Conservation (phyloP, 31 red algal species). For the Endocladia muricata region DNA sequence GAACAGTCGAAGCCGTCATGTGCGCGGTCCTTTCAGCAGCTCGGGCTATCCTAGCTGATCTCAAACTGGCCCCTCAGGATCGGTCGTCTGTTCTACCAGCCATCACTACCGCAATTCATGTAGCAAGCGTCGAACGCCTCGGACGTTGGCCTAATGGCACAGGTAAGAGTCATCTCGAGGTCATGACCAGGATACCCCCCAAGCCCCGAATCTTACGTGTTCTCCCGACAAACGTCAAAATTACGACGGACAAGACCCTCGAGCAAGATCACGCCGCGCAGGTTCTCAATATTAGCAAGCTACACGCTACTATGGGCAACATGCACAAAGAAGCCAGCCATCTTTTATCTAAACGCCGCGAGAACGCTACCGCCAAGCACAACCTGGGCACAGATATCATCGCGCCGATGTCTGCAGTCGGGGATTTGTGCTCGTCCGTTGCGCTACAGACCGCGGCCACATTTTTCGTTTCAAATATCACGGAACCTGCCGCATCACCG, state of each 20-base stretch:
- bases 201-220: neutral
- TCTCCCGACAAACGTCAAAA: neutral
- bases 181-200: conserved; percentile 15
- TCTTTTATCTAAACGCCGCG: neutral
- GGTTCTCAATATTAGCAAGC: neutral
- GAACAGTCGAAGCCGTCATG: neutral
- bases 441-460: conserved; percentile 15
- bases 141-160: neutral
- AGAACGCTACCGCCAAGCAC: neutral
- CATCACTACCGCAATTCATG: conserved; percentile 7
- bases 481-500: conserved; percentile 5
- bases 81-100: conserved; percentile 2
- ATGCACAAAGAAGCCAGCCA: neutral
- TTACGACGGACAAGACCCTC: conserved; percentile 1
- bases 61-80: conserved; percentile 9
- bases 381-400: conserved; percentile 23
- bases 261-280: neutral
- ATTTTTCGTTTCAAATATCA: conserved; percentile 18
- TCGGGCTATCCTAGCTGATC: conserved; percentile 5
- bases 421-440: conserved; percentile 14
- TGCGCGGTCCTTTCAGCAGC: neutral
- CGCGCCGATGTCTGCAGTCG: neutral
- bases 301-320: neutral
- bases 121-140: conserved; percentile 3
- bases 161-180: neutral